phyloP scores from a whole-genome alignment of 495 filamentous ascomycete genomes.

The Talaromyces nanjingensis region DNA sequence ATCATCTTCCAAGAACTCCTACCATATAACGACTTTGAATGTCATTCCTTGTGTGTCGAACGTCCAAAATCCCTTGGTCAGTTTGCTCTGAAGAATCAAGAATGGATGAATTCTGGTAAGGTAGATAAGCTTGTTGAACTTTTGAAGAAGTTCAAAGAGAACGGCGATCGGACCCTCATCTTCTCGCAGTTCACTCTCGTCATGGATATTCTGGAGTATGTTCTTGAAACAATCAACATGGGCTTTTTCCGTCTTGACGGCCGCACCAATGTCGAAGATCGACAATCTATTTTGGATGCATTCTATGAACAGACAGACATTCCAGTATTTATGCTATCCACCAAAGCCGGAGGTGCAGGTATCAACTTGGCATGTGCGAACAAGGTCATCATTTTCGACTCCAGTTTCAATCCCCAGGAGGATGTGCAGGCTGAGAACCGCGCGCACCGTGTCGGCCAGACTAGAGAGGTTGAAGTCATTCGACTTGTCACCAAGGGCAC shows the following conservation, averaged over 20 bases:
- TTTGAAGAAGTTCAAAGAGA: slow-evolving; percentile 61
- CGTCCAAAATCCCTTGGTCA: slow-evolving; percentile 61
- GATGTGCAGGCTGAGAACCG: slow-evolving; percentile 95
- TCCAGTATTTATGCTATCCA: slow-evolving; percentile 86
- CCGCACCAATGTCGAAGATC: slow-evolving; percentile 69
- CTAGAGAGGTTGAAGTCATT: slow-evolving; percentile 76
- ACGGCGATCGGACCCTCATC: slow-evolving; percentile 79
- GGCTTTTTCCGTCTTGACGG: slow-evolving; percentile 79
- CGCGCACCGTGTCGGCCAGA: slow-evolving; percentile 91
- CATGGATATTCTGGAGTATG: slow-evolving; percentile 79
- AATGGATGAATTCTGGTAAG: slow-evolving; percentile 94
- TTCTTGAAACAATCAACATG: slow-evolving; percentile 66
- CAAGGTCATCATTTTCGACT: slow-evolving; percentile 96
- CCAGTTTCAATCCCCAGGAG: slow-evolving; percentile 91
- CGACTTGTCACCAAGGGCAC: slow-evolving; percentile 75
- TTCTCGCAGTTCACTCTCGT: slow-evolving; percentile 93
- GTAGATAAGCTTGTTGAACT: slow-evolving; percentile 69
- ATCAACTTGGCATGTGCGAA: slow-evolving; percentile 94
- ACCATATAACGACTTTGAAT: slow-evolving; percentile 71
- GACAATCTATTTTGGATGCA: slow-evolving; percentile 75
- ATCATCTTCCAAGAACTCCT: slow-evolving; percentile 67
- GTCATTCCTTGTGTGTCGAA: slow-evolving; percentile 69
- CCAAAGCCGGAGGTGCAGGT: slow-evolving; percentile 87
- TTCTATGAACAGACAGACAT: slow-evolving; percentile 73
- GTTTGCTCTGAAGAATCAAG: slow-evolving; percentile 62